Conservation (phyloP, 306 rosid genomes). For the Cicer chorassanicum region DNA sequence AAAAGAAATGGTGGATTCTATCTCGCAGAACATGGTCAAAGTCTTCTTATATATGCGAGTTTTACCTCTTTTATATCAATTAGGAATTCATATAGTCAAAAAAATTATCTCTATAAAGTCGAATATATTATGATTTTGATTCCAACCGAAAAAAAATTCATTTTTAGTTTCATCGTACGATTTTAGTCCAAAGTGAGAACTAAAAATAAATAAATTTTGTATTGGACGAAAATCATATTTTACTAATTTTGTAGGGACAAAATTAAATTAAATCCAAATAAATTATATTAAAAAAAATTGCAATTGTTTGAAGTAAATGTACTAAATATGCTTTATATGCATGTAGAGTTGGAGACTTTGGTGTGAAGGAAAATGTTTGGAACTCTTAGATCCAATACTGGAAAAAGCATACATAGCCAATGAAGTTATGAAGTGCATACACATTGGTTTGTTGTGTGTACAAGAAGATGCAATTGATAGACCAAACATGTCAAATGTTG, state of each 20-base stretch:
- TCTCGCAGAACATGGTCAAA: slow-evolving; percentile 44
- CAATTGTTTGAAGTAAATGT: not conserved
- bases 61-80: not conserved
- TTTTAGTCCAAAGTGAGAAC: not conserved
- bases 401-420: slow-evolving; percentile 13
- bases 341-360: slow-evolving; percentile 65
- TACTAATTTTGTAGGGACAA: not conserved
- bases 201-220: not conserved
- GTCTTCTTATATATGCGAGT: slow-evolving; percentile 49
- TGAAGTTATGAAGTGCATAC: slow-evolving; percentile 53
- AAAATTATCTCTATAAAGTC: not conserved
- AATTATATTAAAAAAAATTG: not conserved
- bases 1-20: slow-evolving; percentile 46
- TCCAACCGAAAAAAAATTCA: not conserved
- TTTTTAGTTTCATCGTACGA: not conserved
- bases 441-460: slow-evolving; percentile 62
- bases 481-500: slow-evolving; percentile 59
- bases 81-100: not conserved
- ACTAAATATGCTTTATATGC: not conserved
- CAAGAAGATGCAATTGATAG: slow-evolving; percentile 60
- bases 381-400: slow-evolving; percentile 54
- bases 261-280: not conserved
- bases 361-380: slow-evolving; percentile 52
- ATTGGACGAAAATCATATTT: not conserved
- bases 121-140: not conserved